phyloP scores from a whole-genome alignment of 768 basidiomycete species.

The Bullera alba region DNA sequence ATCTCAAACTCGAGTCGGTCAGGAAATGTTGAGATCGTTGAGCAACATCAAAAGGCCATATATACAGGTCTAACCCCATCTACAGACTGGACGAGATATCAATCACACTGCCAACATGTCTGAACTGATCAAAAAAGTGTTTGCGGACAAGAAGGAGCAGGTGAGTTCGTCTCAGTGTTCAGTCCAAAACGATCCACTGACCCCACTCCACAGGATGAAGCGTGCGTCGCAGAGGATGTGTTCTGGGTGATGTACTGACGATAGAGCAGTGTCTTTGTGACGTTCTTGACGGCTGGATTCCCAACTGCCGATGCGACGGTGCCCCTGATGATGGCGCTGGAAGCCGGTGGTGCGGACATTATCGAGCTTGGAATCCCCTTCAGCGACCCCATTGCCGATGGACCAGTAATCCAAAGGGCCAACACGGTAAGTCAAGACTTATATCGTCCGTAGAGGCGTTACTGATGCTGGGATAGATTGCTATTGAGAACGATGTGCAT shows the following conservation, averaged over 20 bases:
- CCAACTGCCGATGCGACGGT: slow-evolving; percentile 74
- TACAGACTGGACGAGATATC: too few species aligned
- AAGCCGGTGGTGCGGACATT: slow-evolving; percentile 85
- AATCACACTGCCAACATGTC: slow-evolving; percentile 57
- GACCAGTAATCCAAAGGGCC: slow-evolving; percentile 82
- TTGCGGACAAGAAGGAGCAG: slow-evolving; percentile 55
- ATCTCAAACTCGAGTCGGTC: too few species aligned
- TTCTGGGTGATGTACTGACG: background rate
- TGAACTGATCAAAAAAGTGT: slow-evolving; percentile 63
- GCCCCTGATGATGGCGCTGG: slow-evolving; percentile 80
- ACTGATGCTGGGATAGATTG: slow-evolving; percentile 55
- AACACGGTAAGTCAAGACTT: slow-evolving; percentile 67
- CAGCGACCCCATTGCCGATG: slow-evolving; percentile 94
- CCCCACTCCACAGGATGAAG: slow-evolving; percentile 26
- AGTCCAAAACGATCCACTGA: background rate
- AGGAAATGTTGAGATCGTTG: too few species aligned
- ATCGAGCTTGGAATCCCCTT: slow-evolving; percentile 94
- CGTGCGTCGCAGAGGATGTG: slow-evolving; percentile 20
- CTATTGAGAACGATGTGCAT: slow-evolving; percentile 71
- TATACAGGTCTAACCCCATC: background rate
- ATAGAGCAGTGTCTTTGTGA: slow-evolving; percentile 47
- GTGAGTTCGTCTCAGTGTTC: slow-evolving; percentile 13
- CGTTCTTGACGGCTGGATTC: slow-evolving; percentile 93
- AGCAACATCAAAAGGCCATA: too few species aligned
- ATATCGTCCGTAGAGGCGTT: background rate